Evolutionary conservation across 371 early-diverging fungal species (phyloP).

Genomic region (Rozella allomycis): DNA sequence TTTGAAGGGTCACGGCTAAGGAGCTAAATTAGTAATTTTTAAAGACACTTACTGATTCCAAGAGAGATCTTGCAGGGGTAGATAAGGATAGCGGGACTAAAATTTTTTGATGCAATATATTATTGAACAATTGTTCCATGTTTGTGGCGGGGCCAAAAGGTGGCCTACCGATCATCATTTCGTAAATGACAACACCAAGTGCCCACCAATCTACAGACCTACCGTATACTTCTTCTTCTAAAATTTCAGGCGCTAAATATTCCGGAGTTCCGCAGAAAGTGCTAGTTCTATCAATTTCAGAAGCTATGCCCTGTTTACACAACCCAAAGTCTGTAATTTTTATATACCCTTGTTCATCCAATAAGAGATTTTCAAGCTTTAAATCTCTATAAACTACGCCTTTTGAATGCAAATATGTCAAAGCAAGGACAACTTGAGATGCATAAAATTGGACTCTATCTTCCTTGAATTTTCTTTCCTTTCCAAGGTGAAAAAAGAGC

Average conservation of each 20-base stretch:
- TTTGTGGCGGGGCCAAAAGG: slow-evolving; percentile 26
- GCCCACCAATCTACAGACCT: slow-evolving; percentile 56
- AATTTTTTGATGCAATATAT: slow-evolving; percentile 4
- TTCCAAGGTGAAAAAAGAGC: slow-evolving; percentile 12
- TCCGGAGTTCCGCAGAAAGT: slow-evolving; percentile 61
- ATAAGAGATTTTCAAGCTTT: slow-evolving; percentile 4
- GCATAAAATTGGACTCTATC: slow-evolving; percentile 7
- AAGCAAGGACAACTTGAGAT: slow-evolving; percentile 8
- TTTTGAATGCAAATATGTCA: slow-evolving; percentile 11
- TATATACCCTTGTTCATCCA: slow-evolving; percentile 9
- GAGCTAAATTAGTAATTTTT: too few relatives aligned
- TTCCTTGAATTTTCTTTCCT: slow-evolving; percentile 2
- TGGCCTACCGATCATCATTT: slow-evolving; percentile 39
- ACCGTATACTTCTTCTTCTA: slow-evolving; percentile 22
- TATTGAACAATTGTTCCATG: slow-evolving; percentile 9
- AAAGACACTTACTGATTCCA: too few relatives aligned
- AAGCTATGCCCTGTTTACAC: slow-evolving; percentile 5
- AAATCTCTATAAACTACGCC: slow-evolving; percentile 10
- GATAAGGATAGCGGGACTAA: slow-evolving; percentile 3
- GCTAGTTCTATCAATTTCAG: slow-evolving; percentile 8
- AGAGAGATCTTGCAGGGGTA: background rate
- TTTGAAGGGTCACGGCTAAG: background rate
- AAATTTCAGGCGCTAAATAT: slow-evolving; percentile 15
- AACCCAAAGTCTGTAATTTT: slow-evolving; percentile 13
- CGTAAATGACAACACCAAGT: slow-evolving; percentile 49